A percentile compares a stretch with the other conserved stretches of the same genome.
These are phyloP conservation scores for Apostasia ramifera DNA, from an alignment of 106 monocot species.

Conservation along the genomic window DNA sequence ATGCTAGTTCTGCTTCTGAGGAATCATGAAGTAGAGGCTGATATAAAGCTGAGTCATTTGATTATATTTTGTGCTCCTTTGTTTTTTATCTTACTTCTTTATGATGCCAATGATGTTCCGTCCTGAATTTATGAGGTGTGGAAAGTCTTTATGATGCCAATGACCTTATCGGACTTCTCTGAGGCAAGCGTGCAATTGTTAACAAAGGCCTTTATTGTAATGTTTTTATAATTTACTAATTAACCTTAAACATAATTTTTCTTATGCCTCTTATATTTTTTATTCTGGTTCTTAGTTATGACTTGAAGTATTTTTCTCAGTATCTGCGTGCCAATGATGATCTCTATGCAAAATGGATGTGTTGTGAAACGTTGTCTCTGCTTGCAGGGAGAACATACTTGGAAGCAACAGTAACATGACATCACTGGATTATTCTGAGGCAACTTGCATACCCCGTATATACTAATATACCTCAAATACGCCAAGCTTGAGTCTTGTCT, in stretches of 20 bases:
- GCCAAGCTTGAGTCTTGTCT: too few species aligned
- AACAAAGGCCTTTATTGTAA: too few species aligned
- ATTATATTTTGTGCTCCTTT: too few species aligned
- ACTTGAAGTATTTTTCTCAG: neutral
- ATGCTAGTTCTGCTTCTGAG: too few species aligned
- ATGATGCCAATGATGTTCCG: too few species aligned
- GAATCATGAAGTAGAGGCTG: too few species aligned
- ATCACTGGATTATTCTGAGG: constrained; percentile 20
- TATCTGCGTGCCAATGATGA: constrained; percentile 7
- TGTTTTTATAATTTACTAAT: neutral
- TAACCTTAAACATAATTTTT: neutral
- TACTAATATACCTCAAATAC: too few species aligned
- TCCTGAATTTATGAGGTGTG: too few species aligned
- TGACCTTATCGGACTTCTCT: constrained; percentile 5
- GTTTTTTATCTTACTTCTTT: too few species aligned
- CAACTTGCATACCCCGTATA: neutral
- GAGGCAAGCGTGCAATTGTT: too few species aligned
- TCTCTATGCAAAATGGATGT: constrained; percentile 29
- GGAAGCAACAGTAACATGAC: constrained; percentile 14
- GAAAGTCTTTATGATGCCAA: too few species aligned
- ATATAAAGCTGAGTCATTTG: too few species aligned
- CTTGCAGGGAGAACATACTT: constrained; percentile 24
- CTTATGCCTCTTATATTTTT: neutral
- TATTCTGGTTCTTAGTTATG: neutral
- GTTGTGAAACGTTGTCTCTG: constrained; percentile 29